phyloP scores from a whole-genome alignment of 805 yeast genomes.

The Nakazawaea molendinolei region DNA sequence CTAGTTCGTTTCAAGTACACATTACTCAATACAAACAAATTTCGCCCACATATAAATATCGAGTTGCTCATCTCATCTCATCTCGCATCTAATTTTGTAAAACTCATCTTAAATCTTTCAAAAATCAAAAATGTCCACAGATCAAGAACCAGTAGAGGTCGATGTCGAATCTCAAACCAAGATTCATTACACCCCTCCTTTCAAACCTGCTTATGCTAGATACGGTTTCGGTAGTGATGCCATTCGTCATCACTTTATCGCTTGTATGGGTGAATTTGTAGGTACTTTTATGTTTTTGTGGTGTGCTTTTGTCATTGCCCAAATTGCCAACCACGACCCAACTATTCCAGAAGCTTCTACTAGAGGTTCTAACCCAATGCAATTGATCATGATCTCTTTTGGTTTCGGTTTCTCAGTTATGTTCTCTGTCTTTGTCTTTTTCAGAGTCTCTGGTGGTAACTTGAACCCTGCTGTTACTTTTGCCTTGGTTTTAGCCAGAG shows the following conservation, averaged over 20 bases:
- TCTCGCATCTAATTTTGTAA: background rate
- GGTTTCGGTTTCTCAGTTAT: constrained; percentile 86
- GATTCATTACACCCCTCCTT: constrained; percentile 31
- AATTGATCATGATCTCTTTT: constrained; percentile 70
- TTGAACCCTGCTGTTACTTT: constrained; percentile 86
- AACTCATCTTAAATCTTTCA: constrained; percentile 1
- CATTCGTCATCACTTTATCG: constrained; percentile 55
- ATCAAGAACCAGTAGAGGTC: constrained; percentile 2
- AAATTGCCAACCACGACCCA: constrained; percentile 54
- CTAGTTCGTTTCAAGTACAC: no score
- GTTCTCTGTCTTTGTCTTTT: constrained; percentile 63
- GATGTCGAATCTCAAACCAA: constrained; percentile 34
- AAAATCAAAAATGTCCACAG: constrained; percentile 7
- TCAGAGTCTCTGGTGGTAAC: constrained; percentile 82
- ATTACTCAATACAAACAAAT: no score
- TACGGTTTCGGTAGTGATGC: constrained; percentile 34
- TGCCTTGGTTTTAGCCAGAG: constrained; percentile 64
- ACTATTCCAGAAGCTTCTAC: constrained; percentile 19
- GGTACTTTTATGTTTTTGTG: constrained; percentile 84
- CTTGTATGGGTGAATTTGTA: constrained; percentile 72
- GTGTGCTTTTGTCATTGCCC: constrained; percentile 78
- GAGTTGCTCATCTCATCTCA: background rate
- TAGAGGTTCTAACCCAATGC: constrained; percentile 45
- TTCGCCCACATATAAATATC: no score
- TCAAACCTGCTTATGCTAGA: constrained; percentile 23